A percentile compares a stretch with the other conserved stretches of the same genome.
phyloP scores from a whole-genome alignment of 2,329 filamentous ascomycete genomes.

The Hypoxylon sp. region DNA sequence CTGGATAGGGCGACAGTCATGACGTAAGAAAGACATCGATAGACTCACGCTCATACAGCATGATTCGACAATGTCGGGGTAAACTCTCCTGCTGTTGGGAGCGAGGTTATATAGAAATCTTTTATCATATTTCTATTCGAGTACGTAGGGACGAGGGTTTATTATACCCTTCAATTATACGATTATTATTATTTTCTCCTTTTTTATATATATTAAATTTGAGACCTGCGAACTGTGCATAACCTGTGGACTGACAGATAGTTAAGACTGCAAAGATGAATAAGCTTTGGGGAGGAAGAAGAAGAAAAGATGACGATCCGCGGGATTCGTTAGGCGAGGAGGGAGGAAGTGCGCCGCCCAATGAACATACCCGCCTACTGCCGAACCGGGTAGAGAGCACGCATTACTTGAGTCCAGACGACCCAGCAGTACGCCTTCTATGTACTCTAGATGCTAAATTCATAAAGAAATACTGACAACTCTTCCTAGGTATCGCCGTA shows the following conservation, averaged over 20 bases:
- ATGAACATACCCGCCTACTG: slow-evolving; percentile 72
- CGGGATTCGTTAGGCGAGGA: slow-evolving; percentile 39
- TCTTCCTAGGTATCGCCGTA: slow-evolving; percentile 68
- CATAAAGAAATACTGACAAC: slow-evolving; percentile 16
- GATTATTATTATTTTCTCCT: not conserved
- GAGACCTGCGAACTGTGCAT: too few species aligned
- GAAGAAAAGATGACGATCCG: slow-evolving; percentile 30
- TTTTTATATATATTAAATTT: too few species aligned
- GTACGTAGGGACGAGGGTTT: not conserved
- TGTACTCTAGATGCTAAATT: not conserved
- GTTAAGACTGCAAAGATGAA: too few species aligned
- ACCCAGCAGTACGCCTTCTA: slow-evolving; percentile 78
- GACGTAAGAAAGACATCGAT: slow-evolving; percentile 21
- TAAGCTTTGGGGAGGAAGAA: slow-evolving; percentile 43
- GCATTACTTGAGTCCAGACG: slow-evolving; percentile 77
- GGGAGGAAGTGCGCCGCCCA: slow-evolving; percentile 43
- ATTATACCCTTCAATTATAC: not conserved
- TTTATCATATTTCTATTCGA: not conserved
- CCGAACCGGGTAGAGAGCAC: slow-evolving; percentile 69
- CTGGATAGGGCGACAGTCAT: slow-evolving; percentile 19
- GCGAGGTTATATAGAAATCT: not conserved
- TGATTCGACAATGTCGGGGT: slow-evolving; percentile 3
- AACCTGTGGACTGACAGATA: too few species aligned
- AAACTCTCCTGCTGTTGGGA: slow-evolving; percentile 7
- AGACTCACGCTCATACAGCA: slow-evolving; percentile 7